Evolutionary conservation across 2,329 filamentous ascomycete species (phyloP).

Genomic region (Tolypocladium sp.): DNA sequence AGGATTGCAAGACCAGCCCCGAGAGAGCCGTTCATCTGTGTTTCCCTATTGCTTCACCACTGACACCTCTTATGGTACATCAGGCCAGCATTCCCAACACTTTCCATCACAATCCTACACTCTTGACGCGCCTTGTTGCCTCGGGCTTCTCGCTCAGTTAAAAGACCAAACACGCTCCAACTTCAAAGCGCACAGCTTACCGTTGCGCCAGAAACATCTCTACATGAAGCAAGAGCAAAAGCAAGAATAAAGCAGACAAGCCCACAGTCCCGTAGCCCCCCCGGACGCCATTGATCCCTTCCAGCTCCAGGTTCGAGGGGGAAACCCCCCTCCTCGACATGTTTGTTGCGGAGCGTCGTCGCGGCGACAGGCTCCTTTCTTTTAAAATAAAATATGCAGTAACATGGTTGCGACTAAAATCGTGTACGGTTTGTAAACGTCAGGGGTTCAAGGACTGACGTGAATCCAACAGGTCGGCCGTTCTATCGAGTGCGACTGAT

Average conservation of each 20-base stretch:
- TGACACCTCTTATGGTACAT: not conserved
- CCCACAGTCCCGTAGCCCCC: not conserved
- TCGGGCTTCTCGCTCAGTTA: not conserved
- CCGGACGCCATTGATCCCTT: not conserved
- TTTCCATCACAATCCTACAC: not conserved
- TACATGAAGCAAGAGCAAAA: not conserved
- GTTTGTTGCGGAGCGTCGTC: not conserved
- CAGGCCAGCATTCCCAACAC: not conserved
- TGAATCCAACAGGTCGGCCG: conserved; percentile 2
- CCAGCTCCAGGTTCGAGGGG: not conserved
- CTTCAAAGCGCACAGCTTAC: not conserved
- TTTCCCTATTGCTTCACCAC: not conserved
- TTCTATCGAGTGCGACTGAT: conserved; percentile 3
- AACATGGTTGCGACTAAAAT: conserved; percentile 6
- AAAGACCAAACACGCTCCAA: not conserved
- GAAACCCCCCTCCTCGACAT: not conserved
- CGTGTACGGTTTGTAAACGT: conserved; percentile 2
- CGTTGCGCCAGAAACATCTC: not conserved
- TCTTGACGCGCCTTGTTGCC: not conserved
- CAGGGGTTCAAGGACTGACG: conserved; percentile 1
- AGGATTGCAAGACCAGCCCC: not conserved
- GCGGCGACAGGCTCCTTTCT: not conserved
- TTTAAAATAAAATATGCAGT: conserved; percentile 2
- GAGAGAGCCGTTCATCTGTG: not conserved
- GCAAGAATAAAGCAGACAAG: not conserved